These are phyloP conservation scores for Metschnikowia reukaufii DNA, from an alignment of 805 yeast genomes.

Conservation along the genomic window DNA sequence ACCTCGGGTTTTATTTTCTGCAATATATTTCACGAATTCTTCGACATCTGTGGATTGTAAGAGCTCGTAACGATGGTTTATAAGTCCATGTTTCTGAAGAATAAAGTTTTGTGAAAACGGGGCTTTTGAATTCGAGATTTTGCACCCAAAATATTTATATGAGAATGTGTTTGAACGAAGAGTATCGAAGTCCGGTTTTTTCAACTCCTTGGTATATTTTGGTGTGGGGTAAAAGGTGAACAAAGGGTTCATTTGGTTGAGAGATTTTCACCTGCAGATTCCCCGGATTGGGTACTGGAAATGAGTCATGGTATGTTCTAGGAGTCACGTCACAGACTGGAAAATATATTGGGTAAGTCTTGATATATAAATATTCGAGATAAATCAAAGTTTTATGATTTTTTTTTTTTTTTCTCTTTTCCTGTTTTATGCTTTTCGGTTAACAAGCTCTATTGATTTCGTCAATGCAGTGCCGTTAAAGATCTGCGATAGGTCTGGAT, in stretches of 20 bases:
- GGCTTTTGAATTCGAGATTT: constrained; percentile 26
- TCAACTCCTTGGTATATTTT: constrained; percentile 3
- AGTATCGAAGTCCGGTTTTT: constrained; percentile 12
- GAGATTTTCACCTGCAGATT: too few species aligned
- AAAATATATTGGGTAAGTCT: too few species aligned
- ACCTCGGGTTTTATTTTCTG: constrained; percentile 10
- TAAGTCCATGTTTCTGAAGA: constrained; percentile 23
- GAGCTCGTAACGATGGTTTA: constrained; percentile 24
- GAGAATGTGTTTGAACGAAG: constrained; percentile 14
- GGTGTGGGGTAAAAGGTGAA: neutral
- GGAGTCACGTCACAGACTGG: neutral
- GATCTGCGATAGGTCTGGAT: too few species aligned
- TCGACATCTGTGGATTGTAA: constrained; percentile 25
- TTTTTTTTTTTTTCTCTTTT: too few species aligned
- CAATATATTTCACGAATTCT: constrained; percentile 20
- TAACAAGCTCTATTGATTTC: too few species aligned
- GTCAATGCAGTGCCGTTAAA: too few species aligned
- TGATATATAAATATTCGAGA: neutral
- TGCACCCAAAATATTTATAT: constrained; percentile 26
- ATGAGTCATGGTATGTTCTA: neutral
- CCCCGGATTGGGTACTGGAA: too few species aligned
- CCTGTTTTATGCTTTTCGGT: too few species aligned
- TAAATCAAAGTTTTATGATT: neutral
- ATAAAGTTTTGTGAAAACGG: constrained; percentile 29
- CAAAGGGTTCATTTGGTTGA: too few species aligned